Conservation (phyloP, 176 grass and related monocot genomes). For the Bolboschoenus planiculmis region DNA sequence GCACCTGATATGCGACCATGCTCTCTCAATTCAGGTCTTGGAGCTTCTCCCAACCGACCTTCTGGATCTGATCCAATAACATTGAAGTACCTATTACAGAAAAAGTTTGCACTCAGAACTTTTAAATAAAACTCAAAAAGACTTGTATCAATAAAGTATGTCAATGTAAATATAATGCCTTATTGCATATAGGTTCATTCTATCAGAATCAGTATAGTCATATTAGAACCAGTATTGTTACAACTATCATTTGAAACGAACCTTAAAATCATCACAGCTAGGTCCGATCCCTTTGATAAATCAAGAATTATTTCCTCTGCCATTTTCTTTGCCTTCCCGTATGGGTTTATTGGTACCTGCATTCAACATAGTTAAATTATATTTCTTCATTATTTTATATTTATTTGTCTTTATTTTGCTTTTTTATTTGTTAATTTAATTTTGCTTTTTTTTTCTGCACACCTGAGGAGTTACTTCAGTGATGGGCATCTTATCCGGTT, state of each 20-base stretch:
- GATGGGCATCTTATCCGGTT: conserved; percentile 94
- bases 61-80: conserved; percentile 92
- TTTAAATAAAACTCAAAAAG: neutral
- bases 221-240: neutral
- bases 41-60: conserved; percentile 80
- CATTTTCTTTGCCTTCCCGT: conserved; percentile 98
- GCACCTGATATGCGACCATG: conserved; percentile 88
- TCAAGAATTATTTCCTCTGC: conserved; percentile 96
- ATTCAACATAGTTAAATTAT: neutral
- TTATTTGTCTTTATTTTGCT: neutral
- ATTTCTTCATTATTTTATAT: neutral
- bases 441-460: neutral
- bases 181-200: neutral
- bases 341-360: conserved; percentile 89
- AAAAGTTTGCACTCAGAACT: neutral
- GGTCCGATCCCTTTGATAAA: conserved; percentile 62
- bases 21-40: conserved; percentile 68
- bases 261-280: conserved; percentile 95
- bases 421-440: neutral
- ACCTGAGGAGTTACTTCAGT: conserved; percentile 95
- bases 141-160: neutral
- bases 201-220: neutral
- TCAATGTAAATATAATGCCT: neutral
- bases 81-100: conserved; percentile 72
- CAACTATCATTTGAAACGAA: conserved; percentile 6